Conservation (phyloP, 2,329 filamentous ascomycete species). For the Colletotrichum scovillei region DNA sequence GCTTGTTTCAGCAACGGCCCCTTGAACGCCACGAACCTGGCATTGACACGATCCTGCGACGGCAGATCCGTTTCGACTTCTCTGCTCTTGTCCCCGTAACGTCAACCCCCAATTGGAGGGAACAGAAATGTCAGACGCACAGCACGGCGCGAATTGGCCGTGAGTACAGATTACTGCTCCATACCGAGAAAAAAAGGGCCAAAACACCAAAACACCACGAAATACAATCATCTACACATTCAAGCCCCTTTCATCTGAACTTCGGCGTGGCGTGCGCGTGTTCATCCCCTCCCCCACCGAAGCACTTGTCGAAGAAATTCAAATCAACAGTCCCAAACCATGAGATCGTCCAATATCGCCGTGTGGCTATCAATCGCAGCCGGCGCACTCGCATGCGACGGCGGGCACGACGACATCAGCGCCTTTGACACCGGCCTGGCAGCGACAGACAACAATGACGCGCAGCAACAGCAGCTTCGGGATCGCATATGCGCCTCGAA, state of each 20-base stretch:
- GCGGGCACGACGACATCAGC: background rate
- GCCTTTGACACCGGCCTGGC: background rate
- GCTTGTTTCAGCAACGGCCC: background rate
- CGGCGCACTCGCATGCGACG: conserved; percentile 9
- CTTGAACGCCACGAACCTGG: background rate
- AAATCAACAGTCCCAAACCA: background rate
- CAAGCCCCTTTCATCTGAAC: conserved; percentile 7
- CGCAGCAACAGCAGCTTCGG: background rate
- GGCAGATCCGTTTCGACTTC: conserved; percentile 28
- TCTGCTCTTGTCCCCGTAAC: background rate
- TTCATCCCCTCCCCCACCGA: background rate
- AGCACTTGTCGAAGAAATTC: background rate
- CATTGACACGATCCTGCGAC: conserved; percentile 33
- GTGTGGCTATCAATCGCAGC: conserved; percentile 20
- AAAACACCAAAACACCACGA: background rate
- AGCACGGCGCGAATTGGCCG: background rate
- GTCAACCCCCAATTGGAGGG: background rate
- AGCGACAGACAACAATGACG: background rate
- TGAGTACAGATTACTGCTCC: background rate
- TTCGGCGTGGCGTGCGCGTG: background rate
- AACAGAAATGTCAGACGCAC: background rate
- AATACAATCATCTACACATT: background rate
- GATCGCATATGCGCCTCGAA: conserved; percentile 11
- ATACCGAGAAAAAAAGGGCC: no score
- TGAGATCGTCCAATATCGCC: conserved; percentile 26